These are phyloP conservation scores for Copromyces sp. DNA, from an alignment of 495 filamentous ascomycete species.

Conservation along the genomic window DNA sequence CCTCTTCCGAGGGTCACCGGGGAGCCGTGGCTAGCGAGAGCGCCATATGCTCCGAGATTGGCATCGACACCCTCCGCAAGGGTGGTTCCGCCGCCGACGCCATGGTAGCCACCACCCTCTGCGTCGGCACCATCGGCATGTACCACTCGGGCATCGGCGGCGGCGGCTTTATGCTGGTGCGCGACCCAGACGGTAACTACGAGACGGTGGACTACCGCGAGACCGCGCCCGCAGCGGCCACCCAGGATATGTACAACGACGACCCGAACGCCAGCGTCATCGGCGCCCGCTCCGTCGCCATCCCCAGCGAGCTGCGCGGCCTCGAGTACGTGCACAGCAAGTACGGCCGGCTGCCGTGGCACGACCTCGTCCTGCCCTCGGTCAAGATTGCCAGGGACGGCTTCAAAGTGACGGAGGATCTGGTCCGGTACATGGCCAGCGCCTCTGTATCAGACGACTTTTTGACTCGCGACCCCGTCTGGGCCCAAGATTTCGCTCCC, in stretches of 20 bases:
- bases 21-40: constrained; percentile 80
- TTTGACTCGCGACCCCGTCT: constrained; percentile 58
- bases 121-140: constrained; percentile 74
- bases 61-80: constrained; percentile 54
- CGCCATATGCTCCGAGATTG: constrained; percentile 63
- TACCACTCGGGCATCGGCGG: constrained; percentile 83
- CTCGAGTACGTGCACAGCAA: constrained; percentile 63
- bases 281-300: constrained; percentile 43
- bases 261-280: constrained; percentile 27
- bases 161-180: constrained; percentile 79
- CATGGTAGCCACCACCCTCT: constrained; percentile 60
- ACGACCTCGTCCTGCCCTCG: constrained; percentile 54
- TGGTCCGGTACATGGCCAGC: constrained; percentile 54
- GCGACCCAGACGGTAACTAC: constrained; percentile 50
- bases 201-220: constrained; percentile 82
- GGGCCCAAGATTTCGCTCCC: constrained; percentile 83
- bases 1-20: constrained; percentile 7
- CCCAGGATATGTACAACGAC: constrained; percentile 64
- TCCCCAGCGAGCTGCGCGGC: constrained; percentile 76
- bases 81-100: constrained; percentile 74
- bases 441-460: constrained; percentile 43
- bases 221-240: constrained; percentile 68
- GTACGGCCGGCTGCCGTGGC: constrained; percentile 37
- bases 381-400: constrained; percentile 66
- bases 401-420: constrained; percentile 56